These are phyloP conservation scores for Suhomyces wounanorum DNA, from an alignment of 1,139 yeast species.

Conservation along the genomic window DNA sequence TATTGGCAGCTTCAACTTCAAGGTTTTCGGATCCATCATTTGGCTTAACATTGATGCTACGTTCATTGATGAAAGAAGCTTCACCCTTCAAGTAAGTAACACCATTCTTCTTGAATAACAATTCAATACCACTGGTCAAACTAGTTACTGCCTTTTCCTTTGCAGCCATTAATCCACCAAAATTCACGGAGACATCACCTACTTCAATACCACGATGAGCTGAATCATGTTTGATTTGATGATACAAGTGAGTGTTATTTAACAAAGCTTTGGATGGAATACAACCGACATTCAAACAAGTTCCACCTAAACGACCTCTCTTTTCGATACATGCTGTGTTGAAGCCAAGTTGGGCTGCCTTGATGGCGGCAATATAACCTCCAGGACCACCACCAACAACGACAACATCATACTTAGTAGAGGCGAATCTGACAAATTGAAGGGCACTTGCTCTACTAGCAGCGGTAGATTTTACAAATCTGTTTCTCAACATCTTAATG, in stretches of 20 bases:
- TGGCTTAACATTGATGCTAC: constrained; percentile 77
- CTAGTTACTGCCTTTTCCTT: constrained; percentile 89
- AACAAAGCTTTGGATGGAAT: constrained; percentile 95
- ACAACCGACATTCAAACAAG: constrained; percentile 97
- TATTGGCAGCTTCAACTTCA: constrained; percentile 74
- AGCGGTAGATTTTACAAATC: constrained; percentile 16
- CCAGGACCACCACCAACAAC: constrained; percentile 99
- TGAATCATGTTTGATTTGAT: constrained; percentile 84
- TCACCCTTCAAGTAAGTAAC: constrained; percentile 93
- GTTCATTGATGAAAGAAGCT: constrained; percentile 85
- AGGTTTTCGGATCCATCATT: constrained; percentile 75
- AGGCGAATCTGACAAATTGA: constrained; percentile 42
- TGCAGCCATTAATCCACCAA: constrained; percentile 82
- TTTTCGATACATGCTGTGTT: constrained; percentile 96
- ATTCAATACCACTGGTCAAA: constrained; percentile 90
- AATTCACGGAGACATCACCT: constrained; percentile 72
- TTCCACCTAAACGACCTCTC: constrained; percentile 96
- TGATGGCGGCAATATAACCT: constrained; percentile 97
- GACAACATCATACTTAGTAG: constrained; percentile 77
- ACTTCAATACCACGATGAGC: constrained; percentile 83
- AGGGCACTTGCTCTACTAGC: constrained; percentile 13
- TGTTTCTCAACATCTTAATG: constrained; percentile 20
- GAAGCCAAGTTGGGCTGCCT: constrained; percentile 94
- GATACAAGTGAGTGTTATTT: constrained; percentile 93
- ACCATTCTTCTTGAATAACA: constrained; percentile 93